phyloP scores from a whole-genome alignment of 75 land plant species.

The Ceratopteris richardii region DNA sequence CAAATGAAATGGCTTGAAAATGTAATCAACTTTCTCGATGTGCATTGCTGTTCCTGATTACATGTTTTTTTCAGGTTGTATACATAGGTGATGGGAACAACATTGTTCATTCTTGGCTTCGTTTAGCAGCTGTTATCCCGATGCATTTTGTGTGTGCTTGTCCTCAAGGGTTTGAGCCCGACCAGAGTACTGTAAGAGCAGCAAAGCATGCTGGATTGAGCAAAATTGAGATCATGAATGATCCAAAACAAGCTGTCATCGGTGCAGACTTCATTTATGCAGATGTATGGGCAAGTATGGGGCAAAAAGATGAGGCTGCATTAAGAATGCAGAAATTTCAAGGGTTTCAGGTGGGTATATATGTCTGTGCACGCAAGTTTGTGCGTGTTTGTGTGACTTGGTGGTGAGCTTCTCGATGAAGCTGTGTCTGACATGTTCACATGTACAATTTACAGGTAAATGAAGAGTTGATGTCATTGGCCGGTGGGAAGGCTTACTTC shows the following conservation, averaged over 20 bases:
- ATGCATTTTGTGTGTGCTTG: constrained; percentile 96
- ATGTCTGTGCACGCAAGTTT: too few species aligned
- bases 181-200: constrained; percentile 56
- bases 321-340: constrained; percentile 63
- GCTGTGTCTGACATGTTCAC: too few species aligned
- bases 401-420: too few species aligned
- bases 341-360: constrained; percentile 83
- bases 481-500: constrained; percentile 87
- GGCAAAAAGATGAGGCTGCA: constrained; percentile 94
- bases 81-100: constrained; percentile 98
- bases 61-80: constrained; percentile 60
- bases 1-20: too few species aligned
- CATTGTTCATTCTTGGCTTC: constrained; percentile 91
- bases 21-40: too few species aligned
- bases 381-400: too few species aligned
- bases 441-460: constrained; percentile 48
- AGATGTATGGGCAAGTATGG: constrained; percentile 99
- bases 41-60: too few species aligned
- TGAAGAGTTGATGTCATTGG: constrained; percentile 73
- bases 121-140: constrained; percentile 77
- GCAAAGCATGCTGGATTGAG: constrained; percentile 68
- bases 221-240: constrained; percentile 82
- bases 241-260: constrained; percentile 80
- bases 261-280: constrained; percentile 89
- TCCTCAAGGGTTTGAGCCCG: constrained; percentile 93